phyloP scores from a whole-genome alignment of 768 basidiomycete species.

The Mycena amicta region DNA sequence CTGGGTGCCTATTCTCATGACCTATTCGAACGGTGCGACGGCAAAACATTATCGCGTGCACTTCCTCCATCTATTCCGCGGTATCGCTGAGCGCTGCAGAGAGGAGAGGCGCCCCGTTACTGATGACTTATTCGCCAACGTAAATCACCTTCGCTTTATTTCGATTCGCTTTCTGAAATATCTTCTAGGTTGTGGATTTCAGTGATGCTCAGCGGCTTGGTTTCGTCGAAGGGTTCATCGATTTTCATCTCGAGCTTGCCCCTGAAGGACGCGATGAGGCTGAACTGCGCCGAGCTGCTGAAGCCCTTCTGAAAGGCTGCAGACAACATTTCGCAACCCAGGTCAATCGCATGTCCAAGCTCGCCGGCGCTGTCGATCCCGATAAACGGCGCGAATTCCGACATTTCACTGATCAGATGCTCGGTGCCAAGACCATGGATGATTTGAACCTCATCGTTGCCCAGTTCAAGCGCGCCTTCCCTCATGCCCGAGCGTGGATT shows the following conservation, averaged over 20 bases:
- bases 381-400: slow-evolving; percentile 21
- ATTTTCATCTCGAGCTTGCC: slow-evolving; percentile 24
- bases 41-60: slow-evolving; percentile 34
- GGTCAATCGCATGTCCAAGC: slow-evolving; percentile 29
- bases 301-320: slow-evolving; percentile 31
- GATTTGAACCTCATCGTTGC: slow-evolving; percentile 15
- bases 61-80: slow-evolving; percentile 32
- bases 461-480: slow-evolving; percentile 26
- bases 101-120: slow-evolving; percentile 13
- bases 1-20: slow-evolving; percentile 37
- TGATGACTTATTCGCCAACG: slow-evolving; percentile 15
- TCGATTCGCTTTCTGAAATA: neutral
- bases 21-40: slow-evolving; percentile 37
- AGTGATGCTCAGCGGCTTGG: slow-evolving; percentile 37
- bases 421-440: slow-evolving; percentile 2
- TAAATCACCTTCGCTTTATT: neutral
- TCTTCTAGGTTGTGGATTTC: slow-evolving; percentile 36
- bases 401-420: slow-evolving; percentile 6
- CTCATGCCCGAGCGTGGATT: slow-evolving; percentile 30
- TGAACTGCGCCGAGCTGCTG: slow-evolving; percentile 15
- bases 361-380: slow-evolving; percentile 26
- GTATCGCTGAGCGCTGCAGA: slow-evolving; percentile 27
- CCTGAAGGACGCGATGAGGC: slow-evolving; percentile 3
- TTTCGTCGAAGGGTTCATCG: slow-evolving; percentile 32
- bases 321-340: slow-evolving; percentile 34